Base-by-base conservation (phyloP, 345 rosid species). In the Citrus inodora region DNA sequence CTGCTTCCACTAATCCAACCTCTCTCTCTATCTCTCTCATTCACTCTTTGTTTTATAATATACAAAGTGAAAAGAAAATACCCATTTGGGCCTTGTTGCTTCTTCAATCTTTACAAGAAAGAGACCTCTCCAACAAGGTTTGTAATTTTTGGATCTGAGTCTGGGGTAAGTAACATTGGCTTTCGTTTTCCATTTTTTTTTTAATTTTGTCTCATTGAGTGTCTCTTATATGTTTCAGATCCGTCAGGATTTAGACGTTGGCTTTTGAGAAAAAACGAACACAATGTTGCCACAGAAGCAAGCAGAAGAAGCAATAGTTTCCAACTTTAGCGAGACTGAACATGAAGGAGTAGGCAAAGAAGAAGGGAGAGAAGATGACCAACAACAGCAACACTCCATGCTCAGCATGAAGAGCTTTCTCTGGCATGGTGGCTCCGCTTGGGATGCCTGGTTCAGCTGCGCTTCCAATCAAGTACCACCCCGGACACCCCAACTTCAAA, bases 371-470 rank as follows among this genome's bases (percentile, higher is more conserved):
- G 70, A 35, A 27, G 75, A 30, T 32, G 89, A 82, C 28, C 86
- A 85, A 66, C 61, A 87, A 32, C 86, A 86, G 63, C 61, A 87
- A 3, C 78, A 77, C 33, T 85, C 96, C 19, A 73, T 88, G 75
- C 85, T 91, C 16, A 79, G 81, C 62, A 78, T 96, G 77, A 96
- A 91, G 82, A 91, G 75, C 85, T 21, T 90, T 72, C 90, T 96
- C 38, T 96, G 99, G 99, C 99, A 96, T 51, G 99, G 99, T 42
- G 99, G 99, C 76, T 96, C 99, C 3, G 92, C 82, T 68, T 96
- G 99, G 99, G 99, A 96, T 80, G 99, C 99, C 59, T 96, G 99
- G 99, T 96, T 96, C 91, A 94, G 98, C 61, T 96, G 98, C 58
- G 94, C 99, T 77, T 96, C 99, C 71, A 96, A 96, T 86, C 99